Percentiles rank a stretch among this genome's conserved stretches.
Evolutionary conservation across 306 rosid genomes (phyloP).

Genomic region (Mimosa bimucronata): DNA sequence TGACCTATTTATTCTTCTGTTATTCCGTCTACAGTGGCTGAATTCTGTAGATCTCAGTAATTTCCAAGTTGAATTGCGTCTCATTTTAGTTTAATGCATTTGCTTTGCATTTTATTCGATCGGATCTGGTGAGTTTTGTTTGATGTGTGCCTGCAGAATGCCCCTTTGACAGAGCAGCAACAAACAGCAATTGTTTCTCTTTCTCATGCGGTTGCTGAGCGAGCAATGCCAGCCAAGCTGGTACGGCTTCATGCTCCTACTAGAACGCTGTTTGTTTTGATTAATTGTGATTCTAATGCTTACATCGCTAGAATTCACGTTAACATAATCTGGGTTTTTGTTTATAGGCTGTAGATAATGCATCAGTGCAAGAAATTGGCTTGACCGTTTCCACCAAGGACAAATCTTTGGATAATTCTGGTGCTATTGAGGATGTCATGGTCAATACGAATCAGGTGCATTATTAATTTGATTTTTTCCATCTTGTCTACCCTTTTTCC

Average conservation of each 20-base stretch:
- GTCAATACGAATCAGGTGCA: slow-evolving; percentile 86
- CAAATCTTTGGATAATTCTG: slow-evolving; percentile 57
- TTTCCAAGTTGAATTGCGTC: not conserved
- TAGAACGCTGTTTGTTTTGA: not conserved
- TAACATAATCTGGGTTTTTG: not conserved
- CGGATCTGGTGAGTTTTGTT: slow-evolving; percentile 38
- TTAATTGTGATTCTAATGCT: slow-evolving; percentile 6
- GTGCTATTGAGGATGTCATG: slow-evolving; percentile 67
- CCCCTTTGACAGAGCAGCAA: slow-evolving; percentile 85
- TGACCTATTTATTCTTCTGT: not conserved
- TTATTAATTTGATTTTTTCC: not conserved
- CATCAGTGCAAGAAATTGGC: slow-evolving; percentile 55
- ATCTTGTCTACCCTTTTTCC: not conserved
- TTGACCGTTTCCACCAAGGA: slow-evolving; percentile 60
- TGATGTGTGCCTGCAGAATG: slow-evolving; percentile 56
- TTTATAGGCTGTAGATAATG: slow-evolving; percentile 64
- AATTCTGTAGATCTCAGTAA: slow-evolving; percentile 38
- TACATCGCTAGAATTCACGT: not conserved
- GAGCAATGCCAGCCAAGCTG: slow-evolving; percentile 80
- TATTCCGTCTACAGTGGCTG: not conserved
- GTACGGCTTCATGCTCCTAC: slow-evolving; percentile 39
- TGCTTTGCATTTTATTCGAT: slow-evolving; percentile 13
- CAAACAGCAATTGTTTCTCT: slow-evolving; percentile 66
- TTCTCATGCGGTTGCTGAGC: slow-evolving; percentile 81
- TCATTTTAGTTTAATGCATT: not conserved